A percentile compares a stretch with the other conserved stretches of the same genome.
These are phyloP conservation scores for Ammopiptanthus mongolicus DNA, from an alignment of 306 rosid genomes.

Conservation along the genomic window DNA sequence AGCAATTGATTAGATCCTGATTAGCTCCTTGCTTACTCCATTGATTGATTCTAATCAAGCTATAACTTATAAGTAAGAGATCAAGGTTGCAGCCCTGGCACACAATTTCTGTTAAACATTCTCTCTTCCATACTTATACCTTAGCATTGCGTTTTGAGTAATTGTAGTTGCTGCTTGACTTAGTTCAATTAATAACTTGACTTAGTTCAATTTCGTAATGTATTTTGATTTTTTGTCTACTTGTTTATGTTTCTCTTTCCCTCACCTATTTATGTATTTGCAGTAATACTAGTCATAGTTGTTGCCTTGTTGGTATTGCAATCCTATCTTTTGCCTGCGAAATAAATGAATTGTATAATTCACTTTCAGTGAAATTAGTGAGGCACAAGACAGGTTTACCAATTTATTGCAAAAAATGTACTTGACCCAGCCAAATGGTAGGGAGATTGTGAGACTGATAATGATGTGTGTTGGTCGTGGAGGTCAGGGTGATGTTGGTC, in stretches of 20 bases:
- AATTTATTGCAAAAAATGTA: slow-evolving; percentile 21
- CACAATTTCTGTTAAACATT: neutral
- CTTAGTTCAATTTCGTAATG: neutral
- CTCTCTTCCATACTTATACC: neutral
- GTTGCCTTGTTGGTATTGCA: neutral
- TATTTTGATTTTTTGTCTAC: neutral
- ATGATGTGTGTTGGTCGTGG: slow-evolving; percentile 25
- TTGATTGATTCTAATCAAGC: neutral
- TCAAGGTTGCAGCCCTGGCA: neutral
- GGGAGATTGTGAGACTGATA: slow-evolving; percentile 27
- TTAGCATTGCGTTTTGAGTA: neutral
- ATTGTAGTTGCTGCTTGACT: neutral
- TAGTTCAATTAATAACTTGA: neutral
- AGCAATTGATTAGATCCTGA: neutral
- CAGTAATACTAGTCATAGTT: neutral
- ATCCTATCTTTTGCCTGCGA: neutral
- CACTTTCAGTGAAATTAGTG: slow-evolving; percentile 35
- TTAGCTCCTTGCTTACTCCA: neutral
- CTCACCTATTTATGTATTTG: neutral
- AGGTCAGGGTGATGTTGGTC: slow-evolving; percentile 33
- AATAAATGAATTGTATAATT: neutral
- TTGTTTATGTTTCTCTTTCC: neutral
- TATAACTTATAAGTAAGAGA: neutral
- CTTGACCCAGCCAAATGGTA: slow-evolving; percentile 21
- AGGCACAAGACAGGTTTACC: slow-evolving; percentile 34